These are phyloP conservation scores for Tilletia horrida DNA, from an alignment of 1,284 basidiomycete genomes.

Conservation along the genomic window DNA sequence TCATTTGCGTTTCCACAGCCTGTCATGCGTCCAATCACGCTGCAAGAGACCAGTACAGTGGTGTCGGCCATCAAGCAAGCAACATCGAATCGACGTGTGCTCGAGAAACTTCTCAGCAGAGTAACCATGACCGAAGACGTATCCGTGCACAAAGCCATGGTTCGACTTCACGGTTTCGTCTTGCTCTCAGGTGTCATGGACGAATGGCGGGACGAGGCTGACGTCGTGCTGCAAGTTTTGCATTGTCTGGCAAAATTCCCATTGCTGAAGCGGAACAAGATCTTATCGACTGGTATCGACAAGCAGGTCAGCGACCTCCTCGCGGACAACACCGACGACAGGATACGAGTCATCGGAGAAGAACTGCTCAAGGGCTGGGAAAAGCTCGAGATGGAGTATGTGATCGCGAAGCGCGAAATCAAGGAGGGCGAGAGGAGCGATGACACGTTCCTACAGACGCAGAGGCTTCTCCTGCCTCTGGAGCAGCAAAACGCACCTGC, in stretches of 20 bases:
- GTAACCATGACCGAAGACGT: slow-evolving; percentile 84
- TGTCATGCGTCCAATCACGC: slow-evolving; percentile 68
- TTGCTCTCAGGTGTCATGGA: slow-evolving; percentile 84
- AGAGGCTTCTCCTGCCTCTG: not conserved
- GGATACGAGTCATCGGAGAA: slow-evolving; percentile 36
- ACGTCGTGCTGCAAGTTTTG: slow-evolving; percentile 67
- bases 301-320: slow-evolving; percentile 35
- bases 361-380: slow-evolving; percentile 73
- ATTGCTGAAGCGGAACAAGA: slow-evolving; percentile 82
- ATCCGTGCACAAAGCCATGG: slow-evolving; percentile 74
- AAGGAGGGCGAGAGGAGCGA: slow-evolving; percentile 58
- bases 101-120: slow-evolving; percentile 78
- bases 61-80: slow-evolving; percentile 88
- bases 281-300: slow-evolving; percentile 66
- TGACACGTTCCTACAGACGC: not conserved
- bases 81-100: slow-evolving; percentile 71
- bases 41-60: slow-evolving; percentile 82
- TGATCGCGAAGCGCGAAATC: slow-evolving; percentile 64
- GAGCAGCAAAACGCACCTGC: not conserved
- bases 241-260: slow-evolving; percentile 64
- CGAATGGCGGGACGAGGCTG: slow-evolving; percentile 71
- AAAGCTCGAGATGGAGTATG: slow-evolving; percentile 70
- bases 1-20: slow-evolving; percentile 51
- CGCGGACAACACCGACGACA: slow-evolving; percentile 17
- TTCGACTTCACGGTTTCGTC: slow-evolving; percentile 89